Base-by-base conservation (phyloP, 371 early-diverging fungal species). In the Thermomucor indicae-seudaticae region DNA sequence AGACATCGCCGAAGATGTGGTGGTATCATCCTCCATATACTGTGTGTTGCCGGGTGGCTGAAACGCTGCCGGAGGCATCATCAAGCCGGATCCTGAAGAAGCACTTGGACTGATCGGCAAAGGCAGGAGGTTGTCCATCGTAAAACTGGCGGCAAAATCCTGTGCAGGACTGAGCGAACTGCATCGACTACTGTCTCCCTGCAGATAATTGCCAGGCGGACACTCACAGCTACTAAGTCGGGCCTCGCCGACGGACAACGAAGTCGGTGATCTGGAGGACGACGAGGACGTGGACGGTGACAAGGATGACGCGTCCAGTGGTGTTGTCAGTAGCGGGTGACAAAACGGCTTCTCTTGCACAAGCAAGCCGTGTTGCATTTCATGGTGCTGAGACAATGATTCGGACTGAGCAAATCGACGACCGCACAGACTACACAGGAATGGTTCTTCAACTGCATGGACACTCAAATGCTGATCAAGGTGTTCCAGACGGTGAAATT, bases 401-500 rank as follows among this genome's bases (percentile, higher is more conserved):
- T 90, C 90, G 51, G 79, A 80, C 19, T 88, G 65, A 3, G 84
- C 77, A 58, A 89, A 89, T 25, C 67, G 65, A 58, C 86, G 85
- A 27, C 71, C 70, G 70, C 91, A 91, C 7, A 65, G 67, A 20
- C 62, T 71, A 52, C 87, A 86, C 22, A 74, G 60, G 43, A 81
- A 83, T 27, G 85, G 81, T 16, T 75, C 67, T 55, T 83, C 84
- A 56, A 83, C 75, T 27, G 88, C 86, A 58, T 89, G 85, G 8
- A 85, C 81, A 25, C 87, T 83, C 56, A 85, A 67, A 58, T 92
- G 94, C 19, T 93, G 79, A 43, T 89, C 85, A 43, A 93, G 65
- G 60, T 93, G 91, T 54, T 93, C 94, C 34, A 81, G 69, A 4
- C 91, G 78, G 59, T 92, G 91, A 59, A 81, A 82, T 10, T 71